phyloP scores from a whole-genome alignment of 495 filamentous ascomycete species.

The Penicillium macrosclerotiorum region DNA sequence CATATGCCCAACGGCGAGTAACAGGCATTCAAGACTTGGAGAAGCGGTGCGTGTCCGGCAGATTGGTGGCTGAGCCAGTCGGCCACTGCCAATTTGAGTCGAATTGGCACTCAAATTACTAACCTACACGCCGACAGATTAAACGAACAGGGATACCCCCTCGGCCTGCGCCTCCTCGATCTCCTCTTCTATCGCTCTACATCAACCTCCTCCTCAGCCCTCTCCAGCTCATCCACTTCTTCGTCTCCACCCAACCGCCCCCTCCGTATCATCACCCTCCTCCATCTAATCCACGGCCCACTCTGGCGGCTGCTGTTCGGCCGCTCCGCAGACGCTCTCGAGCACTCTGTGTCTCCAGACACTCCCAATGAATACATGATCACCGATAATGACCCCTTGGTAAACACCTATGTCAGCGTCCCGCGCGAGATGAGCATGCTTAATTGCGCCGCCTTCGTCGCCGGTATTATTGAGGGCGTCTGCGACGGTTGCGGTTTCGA shows the following conservation, averaged over 20 bases:
- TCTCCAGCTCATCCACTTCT: slow-evolving; percentile 70
- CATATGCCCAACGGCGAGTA: slow-evolving; percentile 86
- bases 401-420: slow-evolving; percentile 88
- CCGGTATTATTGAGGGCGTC: slow-evolving; percentile 92
- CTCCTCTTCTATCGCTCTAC: slow-evolving; percentile 72
- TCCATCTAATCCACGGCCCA: slow-evolving; percentile 89
- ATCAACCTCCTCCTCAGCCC: slow-evolving; percentile 73
- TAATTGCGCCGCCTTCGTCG: slow-evolving; percentile 94
- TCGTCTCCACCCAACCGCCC: slow-evolving; percentile 69
- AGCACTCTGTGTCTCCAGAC: slow-evolving; percentile 75
- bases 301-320: slow-evolving; percentile 91
- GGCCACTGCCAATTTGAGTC: slow-evolving; percentile 1
- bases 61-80: not conserved
- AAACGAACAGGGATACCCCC: slow-evolving; percentile 91
- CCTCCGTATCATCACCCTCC: slow-evolving; percentile 82
- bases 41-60: slow-evolving; percentile 60
- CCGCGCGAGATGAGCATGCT: slow-evolving; percentile 93
- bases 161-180: slow-evolving; percentile 92
- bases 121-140: slow-evolving; percentile 68
- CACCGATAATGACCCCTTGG: slow-evolving; percentile 91
- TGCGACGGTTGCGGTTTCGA: slow-evolving; percentile 90
- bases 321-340: slow-evolving; percentile 85
- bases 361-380: slow-evolving; percentile 98
- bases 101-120: no score
- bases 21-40: slow-evolving; percentile 92